phyloP scores from a whole-genome alignment of 768 basidiomycete species.

The Pseudohyphozyma bogoriensis region DNA sequence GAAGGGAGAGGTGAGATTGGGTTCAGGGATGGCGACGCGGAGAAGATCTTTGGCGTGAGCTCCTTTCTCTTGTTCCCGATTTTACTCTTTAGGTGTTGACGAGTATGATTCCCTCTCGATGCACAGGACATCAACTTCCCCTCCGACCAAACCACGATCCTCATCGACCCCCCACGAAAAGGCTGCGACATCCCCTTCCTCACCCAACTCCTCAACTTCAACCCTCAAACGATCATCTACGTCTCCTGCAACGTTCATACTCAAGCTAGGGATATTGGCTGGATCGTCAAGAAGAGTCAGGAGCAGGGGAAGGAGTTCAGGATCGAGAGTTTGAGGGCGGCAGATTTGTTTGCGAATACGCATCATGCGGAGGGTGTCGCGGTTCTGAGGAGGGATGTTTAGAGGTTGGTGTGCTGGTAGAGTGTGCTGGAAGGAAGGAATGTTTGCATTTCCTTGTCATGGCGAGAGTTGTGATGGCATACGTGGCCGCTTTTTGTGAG shows the following conservation, averaged over 20 bases:
- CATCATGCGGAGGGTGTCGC: constrained; percentile 77
- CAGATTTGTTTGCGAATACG: constrained; percentile 94
- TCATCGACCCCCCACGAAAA: constrained; percentile 88
- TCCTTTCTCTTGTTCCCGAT: constrained; percentile 45
- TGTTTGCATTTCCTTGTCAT: no score
- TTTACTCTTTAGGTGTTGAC: constrained; percentile 5
- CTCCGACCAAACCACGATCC: constrained; percentile 52
- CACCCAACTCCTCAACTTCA: constrained; percentile 63
- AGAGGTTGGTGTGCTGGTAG: neutral
- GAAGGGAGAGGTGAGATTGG: constrained; percentile 42
- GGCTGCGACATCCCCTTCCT: constrained; percentile 71
- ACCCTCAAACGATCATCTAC: constrained; percentile 49
- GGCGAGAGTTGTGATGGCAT: no score
- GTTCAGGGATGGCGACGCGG: constrained; percentile 74
- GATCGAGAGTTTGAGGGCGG: constrained; percentile 72
- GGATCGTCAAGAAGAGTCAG: constrained; percentile 46
- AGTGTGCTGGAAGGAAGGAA: no score
- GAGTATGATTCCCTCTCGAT: neutral
- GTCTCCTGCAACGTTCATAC: constrained; percentile 30
- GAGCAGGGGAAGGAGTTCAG: constrained; percentile 50
- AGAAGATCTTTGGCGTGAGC: constrained; percentile 58
- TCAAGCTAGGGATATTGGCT: constrained; percentile 61
- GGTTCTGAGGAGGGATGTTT: constrained; percentile 30
- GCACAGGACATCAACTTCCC: constrained; percentile 47
- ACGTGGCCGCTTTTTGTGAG: no score